Evolutionary conservation across 441 rosid species (phyloP).

Genomic region (Gossypium davidsonii): DNA sequence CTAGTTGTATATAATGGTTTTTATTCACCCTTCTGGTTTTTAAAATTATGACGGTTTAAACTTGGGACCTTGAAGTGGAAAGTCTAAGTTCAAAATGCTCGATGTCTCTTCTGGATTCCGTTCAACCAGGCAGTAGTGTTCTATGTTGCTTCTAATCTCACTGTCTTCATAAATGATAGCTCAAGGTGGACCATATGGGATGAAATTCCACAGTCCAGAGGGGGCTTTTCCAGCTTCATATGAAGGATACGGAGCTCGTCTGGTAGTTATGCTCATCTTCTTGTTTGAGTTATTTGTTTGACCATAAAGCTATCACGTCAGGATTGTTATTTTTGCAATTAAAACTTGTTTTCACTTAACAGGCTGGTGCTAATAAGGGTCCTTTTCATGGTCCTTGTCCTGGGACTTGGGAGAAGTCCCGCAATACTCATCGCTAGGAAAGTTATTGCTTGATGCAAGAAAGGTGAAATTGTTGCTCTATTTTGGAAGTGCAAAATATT

Average conservation of each 20-base stretch:
- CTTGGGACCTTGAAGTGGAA: neutral
- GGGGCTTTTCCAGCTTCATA: slow-evolving; percentile 54
- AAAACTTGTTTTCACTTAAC: slow-evolving; percentile 19
- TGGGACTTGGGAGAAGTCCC: slow-evolving; percentile 75
- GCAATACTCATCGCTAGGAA: slow-evolving; percentile 47
- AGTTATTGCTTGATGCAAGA: slow-evolving; percentile 24
- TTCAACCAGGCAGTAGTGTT: slow-evolving; percentile 1
- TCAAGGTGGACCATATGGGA: slow-evolving; percentile 71
- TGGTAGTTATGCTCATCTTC: slow-evolving; percentile 40
- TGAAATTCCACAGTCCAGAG: slow-evolving; percentile 44
- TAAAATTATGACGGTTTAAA: neutral
- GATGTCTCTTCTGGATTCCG: neutral
- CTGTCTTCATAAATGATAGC: slow-evolving; percentile 19
- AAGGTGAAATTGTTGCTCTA: slow-evolving; percentile 16
- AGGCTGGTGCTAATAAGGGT: slow-evolving; percentile 67
- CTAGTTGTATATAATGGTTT: neutral
- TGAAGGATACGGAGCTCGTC: slow-evolving; percentile 56
- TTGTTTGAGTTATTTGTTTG: slow-evolving; percentile 14
- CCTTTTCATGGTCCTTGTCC: slow-evolving; percentile 63
- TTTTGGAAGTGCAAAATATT: slow-evolving; percentile 17
- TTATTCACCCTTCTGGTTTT: neutral
- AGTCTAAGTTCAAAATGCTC: neutral
- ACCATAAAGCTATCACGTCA: neutral
- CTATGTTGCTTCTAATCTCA: slow-evolving; percentile 19
- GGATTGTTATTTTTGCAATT: slow-evolving; percentile 3